Percentiles rank a stretch among this genome's conserved stretches.
Evolutionary conservation across 2,329 filamentous ascomycete species (phyloP).

Genomic region (Cladosporium sp.): DNA sequence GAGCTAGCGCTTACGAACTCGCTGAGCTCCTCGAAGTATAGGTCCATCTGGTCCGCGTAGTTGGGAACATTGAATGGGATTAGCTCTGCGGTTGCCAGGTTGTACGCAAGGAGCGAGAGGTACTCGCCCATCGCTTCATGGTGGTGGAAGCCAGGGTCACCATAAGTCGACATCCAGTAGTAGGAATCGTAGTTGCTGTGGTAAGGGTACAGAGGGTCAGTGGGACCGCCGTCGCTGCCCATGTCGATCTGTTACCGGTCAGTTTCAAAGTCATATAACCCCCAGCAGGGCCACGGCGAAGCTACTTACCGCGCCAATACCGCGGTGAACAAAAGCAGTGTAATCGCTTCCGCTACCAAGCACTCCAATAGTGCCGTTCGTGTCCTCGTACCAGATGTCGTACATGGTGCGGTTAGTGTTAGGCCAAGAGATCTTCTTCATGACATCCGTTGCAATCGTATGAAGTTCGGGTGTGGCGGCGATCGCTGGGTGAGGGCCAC

Average conservation of each 20-base stretch:
- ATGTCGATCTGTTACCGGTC: slow-evolving; percentile 40
- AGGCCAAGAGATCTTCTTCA: slow-evolving; percentile 55
- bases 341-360: slow-evolving; percentile 51
- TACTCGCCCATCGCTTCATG: slow-evolving; percentile 52
- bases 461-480: slow-evolving; percentile 72
- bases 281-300: not conserved
- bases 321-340: slow-evolving; percentile 49
- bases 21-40: slow-evolving; percentile 42
- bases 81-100: slow-evolving; percentile 42
- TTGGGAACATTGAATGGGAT: slow-evolving; percentile 44
- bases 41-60: slow-evolving; percentile 41
- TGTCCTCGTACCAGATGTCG: slow-evolving; percentile 44
- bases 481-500: slow-evolving; percentile 59
- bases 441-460: slow-evolving; percentile 65
- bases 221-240: slow-evolving; percentile 40
- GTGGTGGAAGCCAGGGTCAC: slow-evolving; percentile 52
- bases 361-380: slow-evolving; percentile 41
- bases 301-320: slow-evolving; percentile 25
- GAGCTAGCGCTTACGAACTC: slow-evolving; percentile 44
- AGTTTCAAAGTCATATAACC: not conserved
- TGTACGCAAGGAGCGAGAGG: slow-evolving; percentile 44
- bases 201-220: slow-evolving; percentile 48
- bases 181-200: slow-evolving; percentile 52
- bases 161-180: slow-evolving; percentile 54
- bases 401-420: slow-evolving; percentile 44